phyloP scores from a whole-genome alignment of 2,329 filamentous ascomycete species.

The Sporothrix euskadiensis region DNA sequence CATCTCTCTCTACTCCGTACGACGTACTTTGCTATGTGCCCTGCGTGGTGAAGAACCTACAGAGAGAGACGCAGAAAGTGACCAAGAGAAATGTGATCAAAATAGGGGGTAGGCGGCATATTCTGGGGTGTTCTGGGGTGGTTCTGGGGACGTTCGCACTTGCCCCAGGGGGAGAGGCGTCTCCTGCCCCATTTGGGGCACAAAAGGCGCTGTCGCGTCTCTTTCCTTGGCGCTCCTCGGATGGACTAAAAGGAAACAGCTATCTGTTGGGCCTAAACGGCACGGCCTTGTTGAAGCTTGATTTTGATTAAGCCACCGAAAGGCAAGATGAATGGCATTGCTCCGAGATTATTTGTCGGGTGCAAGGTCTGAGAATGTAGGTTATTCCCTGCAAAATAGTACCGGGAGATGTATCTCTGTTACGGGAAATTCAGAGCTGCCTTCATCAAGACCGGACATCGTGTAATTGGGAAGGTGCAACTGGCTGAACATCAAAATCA shows the following conservation, averaged over 20 bases:
- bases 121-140: constrained; percentile 7
- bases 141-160: not conserved
- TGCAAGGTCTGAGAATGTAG: too few species aligned
- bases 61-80: not conserved
- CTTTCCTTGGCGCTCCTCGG: not conserved
- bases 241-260: not conserved
- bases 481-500: not conserved
- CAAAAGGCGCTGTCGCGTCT: constrained; percentile 8
- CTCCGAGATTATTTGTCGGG: not conserved
- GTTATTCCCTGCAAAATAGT: not conserved
- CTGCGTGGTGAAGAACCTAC: not conserved
- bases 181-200: not conserved
- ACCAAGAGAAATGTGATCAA: not conserved
- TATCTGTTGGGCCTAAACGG: not conserved
- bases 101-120: not conserved
- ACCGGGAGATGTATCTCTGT: not conserved
- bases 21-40: not conserved
- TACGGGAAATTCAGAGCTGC: not conserved
- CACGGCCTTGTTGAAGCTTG: not conserved
- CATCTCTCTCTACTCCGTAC: too few species aligned
- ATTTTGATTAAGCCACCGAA: not conserved
- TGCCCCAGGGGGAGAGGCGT: not conserved
- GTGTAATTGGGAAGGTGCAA: not conserved
- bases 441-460: not conserved
- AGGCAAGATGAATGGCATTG: not conserved